Evolutionary conservation across 257 asterid genomes (phyloP), one percentile per base, ranked within the genome.

Genomic region (Avicennia marina): DNA sequence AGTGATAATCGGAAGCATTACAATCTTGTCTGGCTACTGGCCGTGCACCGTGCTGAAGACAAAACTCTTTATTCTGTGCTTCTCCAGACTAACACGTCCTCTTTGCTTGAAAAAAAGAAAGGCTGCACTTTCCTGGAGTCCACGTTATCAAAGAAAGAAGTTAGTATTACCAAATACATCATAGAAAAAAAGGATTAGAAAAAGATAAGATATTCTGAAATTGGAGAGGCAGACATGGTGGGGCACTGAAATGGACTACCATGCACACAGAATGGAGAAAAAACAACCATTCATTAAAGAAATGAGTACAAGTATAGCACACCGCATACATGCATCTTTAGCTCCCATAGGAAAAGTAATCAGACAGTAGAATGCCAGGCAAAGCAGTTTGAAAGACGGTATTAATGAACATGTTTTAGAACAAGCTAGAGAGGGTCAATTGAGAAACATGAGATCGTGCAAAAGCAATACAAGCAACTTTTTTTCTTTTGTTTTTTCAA

Each of bases 41-140:
- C 41, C 2, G 13, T 5, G 41, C 13, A 12, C 41, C 53, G 32
- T 53, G 67, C 68, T 63, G 56, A 58, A 44, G 53, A 63, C 67
- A 70, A 75, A 70, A 36, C 41, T 36, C 60, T 45, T 72, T 44
- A 52, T 27, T n/a, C 40, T 22, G 40, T 66, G 64, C 13, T 36
- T 36, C 41, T 5, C 41, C 13, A 36, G 9, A 36, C 41, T 5
- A 5, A 12, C 10, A 11, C 13, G 10, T 36, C 41, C 6, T 36
- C 2, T 11, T 53, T 61, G 22, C 46, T 32, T 56, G 59, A 31
- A 53, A 4, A 36, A 52, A 19, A 21, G 58, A 36, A 58, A 45
- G 58, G 31, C 62, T 16, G 20, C 54, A 27, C 34, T 15, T 61
- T 5, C 41, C 41, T 36, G 41, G 41, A 36, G 41, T 4, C 13